A percentile compares a stretch with the other conserved stretches of the same genome.
These are phyloP conservation scores for Choiromyces venosus DNA, from an alignment of 495 filamentous ascomycete genomes.

Conservation along the genomic window DNA sequence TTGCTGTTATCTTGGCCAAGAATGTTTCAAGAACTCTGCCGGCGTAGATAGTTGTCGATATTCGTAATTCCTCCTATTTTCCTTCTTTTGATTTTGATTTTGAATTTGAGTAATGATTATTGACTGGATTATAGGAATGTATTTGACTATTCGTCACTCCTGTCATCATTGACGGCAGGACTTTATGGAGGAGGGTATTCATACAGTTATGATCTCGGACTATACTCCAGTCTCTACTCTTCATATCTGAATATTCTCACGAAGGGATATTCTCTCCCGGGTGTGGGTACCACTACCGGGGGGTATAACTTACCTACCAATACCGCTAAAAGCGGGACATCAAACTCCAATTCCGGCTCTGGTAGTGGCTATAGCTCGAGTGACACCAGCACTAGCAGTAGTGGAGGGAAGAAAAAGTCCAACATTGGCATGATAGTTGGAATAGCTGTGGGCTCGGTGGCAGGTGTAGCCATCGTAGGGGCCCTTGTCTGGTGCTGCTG, in stretches of 20 bases:
- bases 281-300: not conserved
- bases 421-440: conserved; percentile 27
- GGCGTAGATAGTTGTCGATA: not conserved
- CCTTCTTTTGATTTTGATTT: not conserved
- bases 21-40: not conserved
- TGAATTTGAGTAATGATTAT: not conserved
- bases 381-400: not conserved
- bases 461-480: not conserved
- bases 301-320: not conserved
- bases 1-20: not conserved
- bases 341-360: not conserved
- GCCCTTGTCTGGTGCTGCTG: conserved; percentile 8
- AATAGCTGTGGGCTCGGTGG: conserved; percentile 7
- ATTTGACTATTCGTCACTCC: not conserved
- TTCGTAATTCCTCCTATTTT: not conserved
- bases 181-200: not conserved
- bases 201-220: not conserved
- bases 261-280: not conserved
- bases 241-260: not conserved
- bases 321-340: not conserved
- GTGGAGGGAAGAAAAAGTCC: conserved; percentile 5
- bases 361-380: not conserved
- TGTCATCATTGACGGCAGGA: not conserved
- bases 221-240: not conserved
- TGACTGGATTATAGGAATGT: not conserved